These are phyloP conservation scores for Globisporangium cederbergense DNA, from an alignment of 352 stramenopile species.

Conservation along the genomic window DNA sequence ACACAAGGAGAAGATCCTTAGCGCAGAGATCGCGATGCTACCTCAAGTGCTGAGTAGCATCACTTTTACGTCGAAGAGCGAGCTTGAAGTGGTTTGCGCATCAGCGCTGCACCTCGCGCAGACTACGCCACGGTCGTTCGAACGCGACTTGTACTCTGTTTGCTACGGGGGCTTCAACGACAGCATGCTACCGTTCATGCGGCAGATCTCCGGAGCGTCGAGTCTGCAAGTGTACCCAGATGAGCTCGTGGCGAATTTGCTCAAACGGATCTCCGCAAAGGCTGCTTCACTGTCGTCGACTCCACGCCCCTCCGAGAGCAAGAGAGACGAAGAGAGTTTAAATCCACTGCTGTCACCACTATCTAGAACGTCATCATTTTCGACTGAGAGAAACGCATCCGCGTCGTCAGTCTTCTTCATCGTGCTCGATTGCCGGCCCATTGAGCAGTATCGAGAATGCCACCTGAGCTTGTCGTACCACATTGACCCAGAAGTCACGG, in stretches of 20 bases:
- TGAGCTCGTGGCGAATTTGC: slow-evolving; percentile 76
- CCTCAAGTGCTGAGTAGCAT: slow-evolving; percentile 79
- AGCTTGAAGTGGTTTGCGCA: slow-evolving; percentile 58
- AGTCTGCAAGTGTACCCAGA: slow-evolving; percentile 81
- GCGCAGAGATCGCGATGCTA: slow-evolving; percentile 69
- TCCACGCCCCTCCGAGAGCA: neutral
- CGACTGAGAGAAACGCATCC: slow-evolving; percentile 31
- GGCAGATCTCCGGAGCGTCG: slow-evolving; percentile 64
- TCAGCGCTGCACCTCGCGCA: slow-evolving; percentile 53
- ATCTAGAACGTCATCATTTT: slow-evolving; percentile 28
- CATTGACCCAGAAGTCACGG: slow-evolving; percentile 77
- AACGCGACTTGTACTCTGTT: slow-evolving; percentile 75
- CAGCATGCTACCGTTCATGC: slow-evolving; percentile 60
- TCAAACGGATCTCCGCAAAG: slow-evolving; percentile 41
- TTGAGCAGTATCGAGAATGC: slow-evolving; percentile 72
- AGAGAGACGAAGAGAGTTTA: slow-evolving; percentile 15
- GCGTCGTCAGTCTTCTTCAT: slow-evolving; percentile 67
- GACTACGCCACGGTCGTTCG: slow-evolving; percentile 71
- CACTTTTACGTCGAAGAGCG: slow-evolving; percentile 49
- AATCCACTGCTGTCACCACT: slow-evolving; percentile 35
- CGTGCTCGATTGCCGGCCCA: slow-evolving; percentile 75
- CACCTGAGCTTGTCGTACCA: slow-evolving; percentile 86
- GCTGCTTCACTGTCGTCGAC: slow-evolving; percentile 1
- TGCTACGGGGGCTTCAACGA: slow-evolving; percentile 79
- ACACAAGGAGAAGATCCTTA: slow-evolving; percentile 55